phyloP scores from a whole-genome alignment of 108 stramenopile genomes.

The Seminavis robusta region DNA sequence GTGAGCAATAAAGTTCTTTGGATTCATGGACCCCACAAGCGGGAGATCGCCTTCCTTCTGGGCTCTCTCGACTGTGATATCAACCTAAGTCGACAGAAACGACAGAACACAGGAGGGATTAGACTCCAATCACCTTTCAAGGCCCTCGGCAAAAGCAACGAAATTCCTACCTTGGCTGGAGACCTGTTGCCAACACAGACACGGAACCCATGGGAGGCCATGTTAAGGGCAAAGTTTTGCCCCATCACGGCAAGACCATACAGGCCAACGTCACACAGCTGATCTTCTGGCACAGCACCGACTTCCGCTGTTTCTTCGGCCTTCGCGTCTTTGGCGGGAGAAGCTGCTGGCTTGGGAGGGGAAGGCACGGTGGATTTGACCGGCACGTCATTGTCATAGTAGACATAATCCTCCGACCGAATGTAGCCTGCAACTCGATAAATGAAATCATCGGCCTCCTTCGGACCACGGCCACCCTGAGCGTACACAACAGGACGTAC shows the following conservation, averaged over 20 bases:
- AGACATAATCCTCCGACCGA: slow-evolving; percentile 66
- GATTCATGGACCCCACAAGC: slow-evolving; percentile 48
- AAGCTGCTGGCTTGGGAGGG: neutral
- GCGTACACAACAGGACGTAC: slow-evolving; percentile 72
- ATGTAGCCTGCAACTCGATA: slow-evolving; percentile 52
- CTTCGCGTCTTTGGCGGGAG: neutral
- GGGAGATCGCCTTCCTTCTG: slow-evolving; percentile 57
- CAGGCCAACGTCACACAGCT: slow-evolving; percentile 47
- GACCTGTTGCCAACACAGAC: slow-evolving; percentile 67
- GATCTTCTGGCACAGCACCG: slow-evolving; percentile 13
- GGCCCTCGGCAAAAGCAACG: too few relatives aligned
- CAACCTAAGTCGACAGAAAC: too few relatives aligned
- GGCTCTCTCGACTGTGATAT: slow-evolving; percentile 58
- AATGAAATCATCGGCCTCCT: slow-evolving; percentile 75
- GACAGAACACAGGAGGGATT: too few relatives aligned
- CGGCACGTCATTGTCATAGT: slow-evolving; percentile 18
- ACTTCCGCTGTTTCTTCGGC: neutral
- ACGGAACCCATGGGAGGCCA: slow-evolving; percentile 58
- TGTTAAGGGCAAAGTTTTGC: slow-evolving; percentile 82
- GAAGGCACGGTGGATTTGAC: too few relatives aligned
- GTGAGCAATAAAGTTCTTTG: slow-evolving; percentile 31
- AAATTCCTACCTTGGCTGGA: slow-evolving; percentile 51
- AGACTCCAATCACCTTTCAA: too few relatives aligned
- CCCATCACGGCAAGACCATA: slow-evolving; percentile 81
- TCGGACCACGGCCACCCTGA: slow-evolving; percentile 85